Evolutionary conservation across 2,329 filamentous ascomycete genomes (phyloP).

Genomic region (Lasiodiplodia gonubiensis): DNA sequence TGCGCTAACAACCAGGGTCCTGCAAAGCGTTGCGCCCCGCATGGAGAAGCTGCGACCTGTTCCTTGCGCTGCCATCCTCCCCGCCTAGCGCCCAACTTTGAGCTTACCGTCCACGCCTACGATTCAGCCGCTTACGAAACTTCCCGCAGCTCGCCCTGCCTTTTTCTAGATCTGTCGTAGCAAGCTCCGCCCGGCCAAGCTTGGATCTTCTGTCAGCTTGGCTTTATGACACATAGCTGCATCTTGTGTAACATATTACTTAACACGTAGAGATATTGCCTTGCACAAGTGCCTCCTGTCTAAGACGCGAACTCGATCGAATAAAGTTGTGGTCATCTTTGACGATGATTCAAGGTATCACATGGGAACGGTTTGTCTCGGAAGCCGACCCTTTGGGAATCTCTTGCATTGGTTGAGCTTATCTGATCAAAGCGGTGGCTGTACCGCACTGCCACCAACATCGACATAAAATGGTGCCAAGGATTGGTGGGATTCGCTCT

Average conservation of each 20-base stretch:
- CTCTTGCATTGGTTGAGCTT: neutral
- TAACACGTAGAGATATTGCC: neutral
- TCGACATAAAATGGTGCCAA: neutral
- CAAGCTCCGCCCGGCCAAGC: too few species aligned
- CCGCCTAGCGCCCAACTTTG: neutral
- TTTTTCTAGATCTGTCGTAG: neutral
- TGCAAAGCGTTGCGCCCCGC: slow-evolving; percentile 3
- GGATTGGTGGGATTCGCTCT: neutral
- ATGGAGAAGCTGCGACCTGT: neutral
- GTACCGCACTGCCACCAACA: neutral
- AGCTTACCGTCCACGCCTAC: neutral
- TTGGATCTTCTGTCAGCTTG: neutral
- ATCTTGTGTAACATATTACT: neutral
- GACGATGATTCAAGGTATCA: neutral
- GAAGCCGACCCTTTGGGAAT: neutral
- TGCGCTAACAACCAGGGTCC: slow-evolving; percentile 10
- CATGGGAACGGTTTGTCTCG: neutral
- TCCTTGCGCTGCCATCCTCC: neutral
- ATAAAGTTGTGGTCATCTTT: too few species aligned
- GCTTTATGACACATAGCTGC: neutral
- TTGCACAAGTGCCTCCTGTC: neutral
- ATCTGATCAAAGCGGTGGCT: neutral
- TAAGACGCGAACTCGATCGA: too few species aligned
- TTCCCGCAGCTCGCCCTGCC: neutral
- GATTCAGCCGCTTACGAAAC: slow-evolving; percentile 12